These are phyloP conservation scores for Elsinoe necatrix DNA, from an alignment of 2,329 filamentous ascomycete species.

Conservation along the genomic window DNA sequence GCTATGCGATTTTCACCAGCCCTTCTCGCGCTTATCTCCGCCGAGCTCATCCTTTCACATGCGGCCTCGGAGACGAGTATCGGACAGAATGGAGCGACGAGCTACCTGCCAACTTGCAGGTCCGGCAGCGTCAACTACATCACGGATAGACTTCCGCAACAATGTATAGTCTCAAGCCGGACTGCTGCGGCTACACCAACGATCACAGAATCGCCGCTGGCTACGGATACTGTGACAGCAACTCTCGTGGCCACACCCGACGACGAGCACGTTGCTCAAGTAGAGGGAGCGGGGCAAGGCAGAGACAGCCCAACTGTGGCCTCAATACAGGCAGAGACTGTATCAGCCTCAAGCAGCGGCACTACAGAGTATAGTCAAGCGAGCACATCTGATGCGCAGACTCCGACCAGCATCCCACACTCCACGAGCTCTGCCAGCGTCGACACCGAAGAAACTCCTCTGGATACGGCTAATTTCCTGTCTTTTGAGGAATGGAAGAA, in stretches of 20 bases:
- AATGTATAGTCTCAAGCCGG: conserved; percentile 62
- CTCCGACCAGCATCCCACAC: not conserved
- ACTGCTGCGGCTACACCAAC: conserved; percentile 6
- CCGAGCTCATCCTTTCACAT: conserved; percentile 2
- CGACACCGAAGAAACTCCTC: conserved; percentile 53
- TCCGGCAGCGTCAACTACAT: conserved; percentile 70
- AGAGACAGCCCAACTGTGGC: not conserved
- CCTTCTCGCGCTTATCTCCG: conserved; percentile 2
- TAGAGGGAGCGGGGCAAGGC: not conserved
- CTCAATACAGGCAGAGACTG: not conserved
- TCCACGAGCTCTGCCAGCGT: conserved; percentile 15
- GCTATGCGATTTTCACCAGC: conserved; percentile 3
- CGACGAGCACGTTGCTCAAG: not conserved
- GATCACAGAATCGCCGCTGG: conserved; percentile 2
- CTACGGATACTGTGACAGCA: not conserved
- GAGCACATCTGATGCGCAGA: not conserved
- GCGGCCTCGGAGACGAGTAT: not conserved
- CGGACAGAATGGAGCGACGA: not conserved
- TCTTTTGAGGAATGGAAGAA: conserved; percentile 99
- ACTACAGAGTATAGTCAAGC: conserved; percentile 10
- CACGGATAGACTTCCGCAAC: conserved; percentile 66
- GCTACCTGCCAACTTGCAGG: conserved; percentile 32
- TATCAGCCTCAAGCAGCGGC: not conserved
- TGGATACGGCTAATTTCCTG: conserved; percentile 75
- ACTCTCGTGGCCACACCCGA: not conserved